Conservation (phyloP, 495 filamentous ascomycete genomes). For the Hyaloscypha bicolor region DNA sequence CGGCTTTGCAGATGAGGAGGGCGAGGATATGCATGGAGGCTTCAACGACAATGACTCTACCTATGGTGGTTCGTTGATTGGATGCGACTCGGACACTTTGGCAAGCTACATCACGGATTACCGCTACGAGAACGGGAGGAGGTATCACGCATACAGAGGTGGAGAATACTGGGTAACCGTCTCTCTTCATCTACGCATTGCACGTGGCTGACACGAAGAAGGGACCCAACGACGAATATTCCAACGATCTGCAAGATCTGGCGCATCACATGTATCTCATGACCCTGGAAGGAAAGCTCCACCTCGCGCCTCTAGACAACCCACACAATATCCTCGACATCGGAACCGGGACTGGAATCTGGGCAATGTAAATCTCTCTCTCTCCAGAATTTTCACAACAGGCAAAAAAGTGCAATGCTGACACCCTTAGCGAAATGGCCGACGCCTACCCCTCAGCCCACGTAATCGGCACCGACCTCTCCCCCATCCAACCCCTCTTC, state of each 20-base stretch:
- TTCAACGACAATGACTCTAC: conserved; percentile 26
- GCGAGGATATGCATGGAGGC: not conserved
- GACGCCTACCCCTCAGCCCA: conserved; percentile 35
- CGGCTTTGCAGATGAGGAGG: not conserved
- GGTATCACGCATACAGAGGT: conserved; percentile 34
- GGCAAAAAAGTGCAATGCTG: not conserved
- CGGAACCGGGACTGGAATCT: conserved; percentile 62
- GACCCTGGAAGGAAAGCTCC: conserved; percentile 58
- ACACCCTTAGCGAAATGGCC: conserved; percentile 41
- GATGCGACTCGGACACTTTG: conserved; percentile 30
- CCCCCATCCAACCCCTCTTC: conserved; percentile 46
- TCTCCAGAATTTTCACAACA: not conserved
- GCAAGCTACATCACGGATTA: conserved; percentile 28
- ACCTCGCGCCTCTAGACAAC: conserved; percentile 57
- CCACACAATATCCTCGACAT: conserved; percentile 63
- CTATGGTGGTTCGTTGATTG: conserved; percentile 24
- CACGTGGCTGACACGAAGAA: not conserved
- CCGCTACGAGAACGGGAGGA: conserved; percentile 32
- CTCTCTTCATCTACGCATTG: not conserved
- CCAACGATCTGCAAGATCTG: conserved; percentile 23
- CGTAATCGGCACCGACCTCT: conserved; percentile 50
- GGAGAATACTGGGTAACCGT: conserved; percentile 31
- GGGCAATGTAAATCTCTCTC: conserved; percentile 40
- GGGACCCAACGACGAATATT: conserved; percentile 27
- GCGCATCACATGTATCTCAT: conserved; percentile 47